Conservation (phyloP, 768 basidiomycete species). For the Leucogyrophana mollusca region DNA sequence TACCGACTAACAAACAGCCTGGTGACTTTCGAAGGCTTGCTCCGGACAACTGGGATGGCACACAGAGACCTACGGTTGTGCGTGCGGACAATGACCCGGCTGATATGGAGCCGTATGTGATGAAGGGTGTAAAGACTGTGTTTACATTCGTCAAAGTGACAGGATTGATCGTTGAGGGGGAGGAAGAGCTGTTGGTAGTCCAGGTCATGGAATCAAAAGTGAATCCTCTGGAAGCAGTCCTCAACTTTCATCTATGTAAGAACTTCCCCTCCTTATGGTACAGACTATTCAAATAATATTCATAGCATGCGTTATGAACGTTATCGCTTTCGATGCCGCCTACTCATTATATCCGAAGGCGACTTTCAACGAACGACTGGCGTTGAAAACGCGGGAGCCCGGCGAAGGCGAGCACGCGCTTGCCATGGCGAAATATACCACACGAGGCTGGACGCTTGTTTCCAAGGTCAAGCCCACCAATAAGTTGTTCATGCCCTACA, state of each 20-base stretch:
- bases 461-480: neutral
- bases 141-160: conserved; percentile 27
- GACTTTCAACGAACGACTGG: conserved; percentile 34
- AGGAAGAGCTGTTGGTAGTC: conserved; percentile 23
- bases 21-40: conserved; percentile 11
- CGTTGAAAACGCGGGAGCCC: conserved; percentile 19
- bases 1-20: conserved; percentile 18
- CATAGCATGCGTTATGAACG: conserved; percentile 43
- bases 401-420: conserved; percentile 1
- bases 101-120: conserved; percentile 1
- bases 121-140: conserved; percentile 7
- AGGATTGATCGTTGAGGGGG: neutral
- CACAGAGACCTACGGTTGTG: neutral
- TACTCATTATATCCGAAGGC: conserved; percentile 41
- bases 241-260: conserved; percentile 50
- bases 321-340: conserved; percentile 39
- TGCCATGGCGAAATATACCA: conserved; percentile 32
- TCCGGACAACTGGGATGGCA: conserved; percentile 17
- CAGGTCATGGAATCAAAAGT: conserved; percentile 39
- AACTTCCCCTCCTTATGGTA: neutral
- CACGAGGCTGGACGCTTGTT: conserved; percentile 36
- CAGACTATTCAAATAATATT: neutral
- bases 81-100: no score
- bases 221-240: conserved; percentile 36
- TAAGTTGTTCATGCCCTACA: conserved; percentile 16